These are phyloP conservation scores for Ogataea hybrid DNA, from an alignment of 1,139 yeast genomes.

Conservation along the genomic window DNA sequence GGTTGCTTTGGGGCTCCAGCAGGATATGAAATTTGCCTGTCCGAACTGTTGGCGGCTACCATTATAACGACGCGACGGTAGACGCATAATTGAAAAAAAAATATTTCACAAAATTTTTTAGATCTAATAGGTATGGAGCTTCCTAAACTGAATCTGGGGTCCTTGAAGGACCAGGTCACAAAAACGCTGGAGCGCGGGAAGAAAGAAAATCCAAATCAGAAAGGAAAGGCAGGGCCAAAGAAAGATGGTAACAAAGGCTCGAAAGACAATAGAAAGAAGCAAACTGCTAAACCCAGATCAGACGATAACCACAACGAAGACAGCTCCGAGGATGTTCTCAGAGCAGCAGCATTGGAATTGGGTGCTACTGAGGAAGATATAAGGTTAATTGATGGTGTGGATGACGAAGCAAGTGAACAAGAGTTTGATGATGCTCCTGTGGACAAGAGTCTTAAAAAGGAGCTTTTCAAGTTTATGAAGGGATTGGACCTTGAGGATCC, in stretches of 20 bases:
- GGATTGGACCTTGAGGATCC: conserved; percentile 35
- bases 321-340: conserved; percentile 36
- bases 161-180: conserved; percentile 58
- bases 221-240: conserved; percentile 16
- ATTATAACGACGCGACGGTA: conserved; percentile 7
- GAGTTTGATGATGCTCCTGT: conserved; percentile 48
- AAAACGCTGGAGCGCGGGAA: conserved; percentile 37
- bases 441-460: conserved; percentile 53
- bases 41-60: too few species aligned
- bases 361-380: conserved; percentile 74
- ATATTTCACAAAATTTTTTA: conserved; percentile 5
- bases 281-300: conserved; percentile 5
- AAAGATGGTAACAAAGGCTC: conserved; percentile 1
- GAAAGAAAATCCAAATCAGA: conserved; percentile 23
- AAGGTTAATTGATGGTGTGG: conserved; percentile 50
- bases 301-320: conserved; percentile 19
- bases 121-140: conserved; percentile 22
- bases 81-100: conserved; percentile 6
- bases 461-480: conserved; percentile 60
- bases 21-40: too few species aligned
- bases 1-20: too few species aligned
- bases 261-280: conserved; percentile 3
- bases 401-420: conserved; percentile 62
- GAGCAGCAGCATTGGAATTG: conserved; percentile 67
- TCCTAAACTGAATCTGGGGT: conserved; percentile 39